Conservation (phyloP, 768 basidiomycete genomes). For the Hericium erinaceus region DNA sequence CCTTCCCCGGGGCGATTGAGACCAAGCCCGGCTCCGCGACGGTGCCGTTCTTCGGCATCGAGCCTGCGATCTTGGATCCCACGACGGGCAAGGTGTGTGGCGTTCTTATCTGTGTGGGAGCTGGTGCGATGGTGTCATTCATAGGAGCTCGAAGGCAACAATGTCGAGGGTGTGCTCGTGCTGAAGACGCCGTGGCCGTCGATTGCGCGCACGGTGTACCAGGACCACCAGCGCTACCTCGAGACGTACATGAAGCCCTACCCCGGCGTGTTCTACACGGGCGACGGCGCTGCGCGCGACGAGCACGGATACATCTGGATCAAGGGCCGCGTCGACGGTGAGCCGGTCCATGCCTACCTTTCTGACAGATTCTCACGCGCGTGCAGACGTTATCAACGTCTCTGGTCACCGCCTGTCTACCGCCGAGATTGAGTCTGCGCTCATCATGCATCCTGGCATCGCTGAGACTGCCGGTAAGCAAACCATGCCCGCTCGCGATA, state of each 20-base stretch:
- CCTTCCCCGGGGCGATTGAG: slow-evolving; percentile 91
- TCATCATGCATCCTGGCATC: slow-evolving; percentile 90
- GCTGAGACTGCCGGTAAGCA: slow-evolving; percentile 78
- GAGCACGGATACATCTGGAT: slow-evolving; percentile 98
- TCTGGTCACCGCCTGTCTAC: slow-evolving; percentile 96
- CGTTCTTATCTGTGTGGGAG: not conserved
- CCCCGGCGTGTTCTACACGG: slow-evolving; percentile 92
- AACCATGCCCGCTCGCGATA: slow-evolving; percentile 2
- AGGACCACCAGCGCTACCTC: slow-evolving; percentile 82
- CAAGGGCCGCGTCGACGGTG: slow-evolving; percentile 91
- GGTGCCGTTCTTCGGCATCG: slow-evolving; percentile 95
- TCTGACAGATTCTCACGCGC: not conserved
- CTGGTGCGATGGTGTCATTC: not conserved
- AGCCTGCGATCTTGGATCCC: slow-evolving; percentile 82
- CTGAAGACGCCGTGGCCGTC: slow-evolving; percentile 90
- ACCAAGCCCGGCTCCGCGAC: slow-evolving; percentile 96
- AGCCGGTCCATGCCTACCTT: slow-evolving; percentile 16
- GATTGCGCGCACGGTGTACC: slow-evolving; percentile 86
- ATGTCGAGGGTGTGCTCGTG: slow-evolving; percentile 85
- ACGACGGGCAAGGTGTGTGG: slow-evolving; percentile 51
- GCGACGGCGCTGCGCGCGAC: slow-evolving; percentile 92
- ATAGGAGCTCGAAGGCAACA: slow-evolving; percentile 63
- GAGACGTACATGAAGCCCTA: slow-evolving; percentile 81
- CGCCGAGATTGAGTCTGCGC: slow-evolving; percentile 94
- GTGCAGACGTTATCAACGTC: slow-evolving; percentile 89